Base-by-base conservation (phyloP, 805 yeast genomes). In the Schwanniomyces pseudopolymorphus region DNA sequence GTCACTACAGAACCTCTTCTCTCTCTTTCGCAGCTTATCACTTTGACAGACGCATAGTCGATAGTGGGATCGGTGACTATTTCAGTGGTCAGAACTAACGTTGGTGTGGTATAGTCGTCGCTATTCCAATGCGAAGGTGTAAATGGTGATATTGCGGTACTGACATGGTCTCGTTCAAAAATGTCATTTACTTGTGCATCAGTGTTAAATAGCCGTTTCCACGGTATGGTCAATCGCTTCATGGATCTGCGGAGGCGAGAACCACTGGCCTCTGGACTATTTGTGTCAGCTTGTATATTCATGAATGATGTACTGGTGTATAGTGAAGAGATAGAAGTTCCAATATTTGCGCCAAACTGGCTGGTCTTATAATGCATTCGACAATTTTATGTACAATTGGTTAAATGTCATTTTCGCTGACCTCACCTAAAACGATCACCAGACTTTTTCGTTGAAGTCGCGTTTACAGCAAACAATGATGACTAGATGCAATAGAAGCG, bases 31-130 rank as follows among this genome's bases (percentile, higher is more conserved):
- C 59, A 53, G 48, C 62, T 59, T 24, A 59, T 57, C 31, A 63
- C 42, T 33, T 61, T 55, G 24, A 66, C 66, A 33, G 55, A 47
- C 25, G 59, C 52, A 37, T 45, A 46, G 31, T 59, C 60, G 4
- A 63, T 49, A 5, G 53, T 43, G 10, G 71, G 70, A 42, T 66
- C 56, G 37, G 54, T 50, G 14, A 65, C 44, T 24, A 65, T 58
- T 45, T 66, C 69, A 0, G 70, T 53, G 17, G 70, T 60, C 35
- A 60, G 51, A 48, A 65, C 70, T 39, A 67, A 50, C 9, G 62
- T 61, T 7, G 72, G 72, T 14, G 61, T 60, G 11, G 59, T 54
- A 42, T 45, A 66, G 45, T 67, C 64, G 39, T 66, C 70, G 9
- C 56, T 53, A 40, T 54, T 60, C 49, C 54, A 61, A 44, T 60